Conservation (phyloP, 148 eudicot species). For the Mesembryanthemum crystallinum region DNA sequence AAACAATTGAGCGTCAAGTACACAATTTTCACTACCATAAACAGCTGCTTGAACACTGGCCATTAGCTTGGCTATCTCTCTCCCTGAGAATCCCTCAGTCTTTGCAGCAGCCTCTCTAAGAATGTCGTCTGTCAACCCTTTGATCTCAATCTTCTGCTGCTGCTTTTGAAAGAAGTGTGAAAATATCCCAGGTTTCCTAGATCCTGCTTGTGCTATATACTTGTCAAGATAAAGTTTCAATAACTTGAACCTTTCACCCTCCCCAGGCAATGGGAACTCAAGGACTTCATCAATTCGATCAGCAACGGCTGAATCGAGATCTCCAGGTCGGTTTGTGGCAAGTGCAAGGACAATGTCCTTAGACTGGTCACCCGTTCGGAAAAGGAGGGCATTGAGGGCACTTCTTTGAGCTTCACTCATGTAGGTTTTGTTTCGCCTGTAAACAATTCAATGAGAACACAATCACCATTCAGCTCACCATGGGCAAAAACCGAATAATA, state of each 20-base stretch:
- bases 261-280: constrained; percentile 95
- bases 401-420: constrained; percentile 99
- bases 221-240: constrained; percentile 83
- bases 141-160: constrained; percentile 80
- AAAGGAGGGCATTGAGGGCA: constrained; percentile 92
- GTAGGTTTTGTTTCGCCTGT: constrained; percentile 93
- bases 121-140: constrained; percentile 72
- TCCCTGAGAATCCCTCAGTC: constrained; percentile 90
- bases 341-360: constrained; percentile 96
- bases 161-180: constrained; percentile 51
- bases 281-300: constrained; percentile 97
- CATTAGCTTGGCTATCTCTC: constrained; percentile 97
- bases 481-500: neutral
- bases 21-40: constrained; percentile 83
- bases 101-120: constrained; percentile 83
- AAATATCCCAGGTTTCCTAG: constrained; percentile 59
- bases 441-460: constrained; percentile 13
- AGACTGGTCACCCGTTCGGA: constrained; percentile 97
- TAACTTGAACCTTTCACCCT: constrained; percentile 78
- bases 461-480: constrained; percentile 5
- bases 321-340: constrained; percentile 97
- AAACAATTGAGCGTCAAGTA: constrained; percentile 72
- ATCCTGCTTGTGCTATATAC: constrained; percentile 85
- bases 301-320: constrained; percentile 95
- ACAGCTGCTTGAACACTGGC: constrained; percentile 98